Conservation (phyloP, 106 monocot species). For the Platanthera zijinensis region DNA sequence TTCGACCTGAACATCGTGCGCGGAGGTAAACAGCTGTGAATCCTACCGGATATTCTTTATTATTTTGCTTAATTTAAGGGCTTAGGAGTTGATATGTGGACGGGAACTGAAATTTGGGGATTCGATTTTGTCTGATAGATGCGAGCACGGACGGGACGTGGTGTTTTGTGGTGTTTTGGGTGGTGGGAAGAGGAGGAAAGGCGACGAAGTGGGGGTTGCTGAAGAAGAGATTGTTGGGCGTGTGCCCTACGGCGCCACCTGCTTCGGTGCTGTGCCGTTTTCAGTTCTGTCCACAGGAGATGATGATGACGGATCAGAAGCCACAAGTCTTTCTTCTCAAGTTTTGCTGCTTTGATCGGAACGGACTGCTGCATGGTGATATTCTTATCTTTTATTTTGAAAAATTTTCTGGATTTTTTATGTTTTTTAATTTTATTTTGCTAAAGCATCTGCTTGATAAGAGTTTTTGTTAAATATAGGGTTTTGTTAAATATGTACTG, state of each 20-base stretch:
- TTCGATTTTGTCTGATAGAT: conserved; percentile 24
- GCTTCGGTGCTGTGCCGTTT: conserved; percentile 19
- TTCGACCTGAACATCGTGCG: conserved; percentile 57
- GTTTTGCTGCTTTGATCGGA: conserved; percentile 69
- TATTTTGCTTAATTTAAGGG: neutral
- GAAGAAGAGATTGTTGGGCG: conserved; percentile 65
- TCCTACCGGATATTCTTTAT: neutral
- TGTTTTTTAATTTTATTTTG: neutral
- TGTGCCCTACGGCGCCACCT: conserved; percentile 41
- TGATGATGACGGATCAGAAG: conserved; percentile 11
- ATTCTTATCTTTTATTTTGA: neutral
- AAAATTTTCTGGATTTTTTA: neutral
- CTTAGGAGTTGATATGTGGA: neutral
- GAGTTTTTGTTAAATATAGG: too few relatives aligned
- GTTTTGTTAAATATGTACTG: too few relatives aligned
- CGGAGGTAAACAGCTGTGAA: conserved; percentile 34
- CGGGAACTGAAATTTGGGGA: neutral
- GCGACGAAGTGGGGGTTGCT: conserved; percentile 55
- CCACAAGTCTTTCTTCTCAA: conserved; percentile 79
- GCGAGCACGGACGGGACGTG: conserved; percentile 84
- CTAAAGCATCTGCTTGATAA: too few relatives aligned
- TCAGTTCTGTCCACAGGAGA: conserved; percentile 28
- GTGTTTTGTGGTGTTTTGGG: conserved; percentile 89
- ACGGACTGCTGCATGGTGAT: conserved; percentile 80
- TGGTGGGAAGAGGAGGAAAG: conserved; percentile 29